phyloP scores from a whole-genome alignment of 345 rosid species.

The Lenwebbia sp. region DNA sequence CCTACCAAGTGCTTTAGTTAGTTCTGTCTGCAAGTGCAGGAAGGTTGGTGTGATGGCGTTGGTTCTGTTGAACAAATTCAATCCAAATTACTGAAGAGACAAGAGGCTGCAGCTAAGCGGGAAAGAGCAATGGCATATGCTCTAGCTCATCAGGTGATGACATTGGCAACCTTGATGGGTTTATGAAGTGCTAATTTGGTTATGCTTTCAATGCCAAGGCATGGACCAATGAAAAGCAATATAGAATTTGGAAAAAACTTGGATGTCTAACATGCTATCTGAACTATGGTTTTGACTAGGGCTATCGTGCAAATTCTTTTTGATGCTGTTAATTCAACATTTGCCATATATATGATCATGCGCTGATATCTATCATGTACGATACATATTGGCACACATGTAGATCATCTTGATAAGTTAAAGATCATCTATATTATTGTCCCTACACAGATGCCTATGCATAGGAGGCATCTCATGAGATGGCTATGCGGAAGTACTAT shows the following conservation, averaged over 20 bases:
- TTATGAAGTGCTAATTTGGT: neutral
- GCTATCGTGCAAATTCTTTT: neutral
- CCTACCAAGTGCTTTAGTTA: neutral
- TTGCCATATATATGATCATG: neutral
- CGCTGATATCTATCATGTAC: neutral
- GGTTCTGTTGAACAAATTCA: constrained; percentile 97
- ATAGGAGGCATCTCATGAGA: neutral
- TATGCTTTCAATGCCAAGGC: neutral
- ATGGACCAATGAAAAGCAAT: neutral
- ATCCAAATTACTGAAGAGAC: constrained; percentile 81
- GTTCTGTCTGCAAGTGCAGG: constrained; percentile 26
- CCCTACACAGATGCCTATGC: neutral
- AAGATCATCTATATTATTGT: neutral
- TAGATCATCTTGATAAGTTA: neutral
- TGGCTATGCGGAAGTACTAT: neutral
- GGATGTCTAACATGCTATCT: neutral
- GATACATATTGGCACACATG: neutral
- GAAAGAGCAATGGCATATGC: constrained; percentile 99
- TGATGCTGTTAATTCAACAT: neutral
- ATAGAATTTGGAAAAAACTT: neutral
- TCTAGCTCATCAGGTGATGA: constrained; percentile 81
- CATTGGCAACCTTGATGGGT: neutral
- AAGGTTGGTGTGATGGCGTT: constrained; percentile 93
- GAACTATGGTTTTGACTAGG: neutral
- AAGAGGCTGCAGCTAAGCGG: constrained; percentile 99